These are phyloP conservation scores for Phialophora chinensis DNA, from an alignment of 2,329 filamentous ascomycete species.

Conservation along the genomic window DNA sequence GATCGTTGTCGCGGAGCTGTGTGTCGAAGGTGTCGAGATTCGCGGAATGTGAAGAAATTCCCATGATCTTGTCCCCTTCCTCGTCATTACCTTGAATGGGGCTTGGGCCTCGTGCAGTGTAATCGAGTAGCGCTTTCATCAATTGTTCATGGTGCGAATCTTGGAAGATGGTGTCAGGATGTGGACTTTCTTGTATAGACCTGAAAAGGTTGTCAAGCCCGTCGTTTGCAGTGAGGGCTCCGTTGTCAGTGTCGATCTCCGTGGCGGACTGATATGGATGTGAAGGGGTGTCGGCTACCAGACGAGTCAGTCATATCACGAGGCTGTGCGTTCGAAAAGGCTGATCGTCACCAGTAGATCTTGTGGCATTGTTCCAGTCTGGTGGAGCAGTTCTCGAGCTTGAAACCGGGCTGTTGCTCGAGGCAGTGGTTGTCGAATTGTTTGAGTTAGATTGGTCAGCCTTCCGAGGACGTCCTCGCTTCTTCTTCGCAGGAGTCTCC, in stretches of 20 bases:
- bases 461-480: not conserved
- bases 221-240: conserved; percentile 1
- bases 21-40: not conserved
- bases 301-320: conserved; percentile 1
- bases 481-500: conserved; percentile 2
- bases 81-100: conserved; percentile 5
- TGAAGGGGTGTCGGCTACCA: conserved; percentile 6
- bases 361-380: not conserved
- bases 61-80: conserved; percentile 8
- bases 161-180: not conserved
- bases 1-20: not conserved
- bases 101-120: not conserved
- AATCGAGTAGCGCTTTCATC: not conserved
- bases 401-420: not conserved
- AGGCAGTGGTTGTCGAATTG: not conserved
- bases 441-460: not conserved
- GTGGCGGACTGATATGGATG: not conserved
- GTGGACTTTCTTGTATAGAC: not conserved
- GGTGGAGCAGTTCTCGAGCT: not conserved
- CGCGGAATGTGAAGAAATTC: not conserved
- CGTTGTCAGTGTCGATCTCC: conserved; percentile 1
- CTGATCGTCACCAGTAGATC: conserved; percentile 1
- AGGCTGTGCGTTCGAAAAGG: not conserved
- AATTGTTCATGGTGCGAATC: not conserved
- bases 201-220: not conserved